These are phyloP conservation scores for Plasmodium cynomolgi DNA, from an alignment of 169 alveolate genomes.

Conservation along the genomic window DNA sequence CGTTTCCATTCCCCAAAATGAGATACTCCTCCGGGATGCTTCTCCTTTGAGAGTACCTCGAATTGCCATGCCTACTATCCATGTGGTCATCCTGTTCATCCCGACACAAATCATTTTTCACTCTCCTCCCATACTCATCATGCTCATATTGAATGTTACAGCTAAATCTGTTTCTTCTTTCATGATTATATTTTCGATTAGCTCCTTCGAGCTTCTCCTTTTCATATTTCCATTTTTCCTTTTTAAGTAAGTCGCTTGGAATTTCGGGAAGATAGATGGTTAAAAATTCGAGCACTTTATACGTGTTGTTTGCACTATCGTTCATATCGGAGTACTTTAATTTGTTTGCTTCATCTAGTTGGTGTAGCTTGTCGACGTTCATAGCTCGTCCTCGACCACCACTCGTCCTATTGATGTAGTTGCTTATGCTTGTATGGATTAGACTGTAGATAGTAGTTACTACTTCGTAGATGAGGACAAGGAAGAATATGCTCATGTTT, in stretches of 20 bases:
- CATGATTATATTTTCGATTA: neutral
- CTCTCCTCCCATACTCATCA: neutral
- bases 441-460: slow-evolving; percentile 20
- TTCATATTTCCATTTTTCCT: slow-evolving; percentile 47
- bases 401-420: slow-evolving; percentile 4
- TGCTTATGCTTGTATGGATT: slow-evolving; percentile 38
- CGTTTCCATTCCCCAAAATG: neutral
- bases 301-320: neutral
- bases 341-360: slow-evolving; percentile 38
- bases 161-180: slow-evolving; percentile 15
- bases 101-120: neutral
- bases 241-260: slow-evolving; percentile 11
- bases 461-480: slow-evolving; percentile 52
- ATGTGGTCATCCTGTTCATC: neutral
- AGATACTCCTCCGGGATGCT: slow-evolving; percentile 46
- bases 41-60: slow-evolving; percentile 16
- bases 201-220: neutral
- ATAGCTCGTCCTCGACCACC: neutral
- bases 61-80: neutral
- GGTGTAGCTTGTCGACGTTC: slow-evolving; percentile 12
- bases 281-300: slow-evolving; percentile 34
- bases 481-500: slow-evolving; percentile 24
- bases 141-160: slow-evolving; percentile 9
- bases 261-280: slow-evolving; percentile 67
- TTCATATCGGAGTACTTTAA: neutral